Conservation (phyloP, 1,284 basidiomycete species). For the Mycena sp. region DNA sequence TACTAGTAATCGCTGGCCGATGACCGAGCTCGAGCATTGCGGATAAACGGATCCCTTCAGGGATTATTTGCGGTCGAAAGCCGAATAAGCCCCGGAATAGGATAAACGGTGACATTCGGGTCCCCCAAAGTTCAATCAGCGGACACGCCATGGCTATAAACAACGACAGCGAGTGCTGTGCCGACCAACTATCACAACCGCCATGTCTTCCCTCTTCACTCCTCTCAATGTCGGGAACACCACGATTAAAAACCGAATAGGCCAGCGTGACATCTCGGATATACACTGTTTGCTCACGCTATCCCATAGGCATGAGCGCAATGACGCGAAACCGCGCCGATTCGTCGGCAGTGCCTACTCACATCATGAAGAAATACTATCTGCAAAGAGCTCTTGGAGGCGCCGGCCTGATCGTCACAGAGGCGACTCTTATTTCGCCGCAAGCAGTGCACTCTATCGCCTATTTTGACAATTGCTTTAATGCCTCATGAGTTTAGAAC, state of each 20-base stretch:
- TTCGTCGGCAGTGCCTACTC: constrained; percentile 41
- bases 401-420: constrained; percentile 55
- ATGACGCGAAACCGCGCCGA: constrained; percentile 46
- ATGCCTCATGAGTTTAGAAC: constrained; percentile 33
- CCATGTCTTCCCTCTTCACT: constrained; percentile 38
- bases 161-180: background rate
- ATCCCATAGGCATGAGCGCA: constrained; percentile 45
- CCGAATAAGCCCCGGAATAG: background rate
- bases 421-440: constrained; percentile 50
- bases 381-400: constrained; percentile 52
- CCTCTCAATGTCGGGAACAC: constrained; percentile 46
- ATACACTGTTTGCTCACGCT: constrained; percentile 6
- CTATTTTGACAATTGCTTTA: background rate
- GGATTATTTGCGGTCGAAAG: too few relatives aligned
- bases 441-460: constrained; percentile 48
- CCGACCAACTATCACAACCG: background rate
- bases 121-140: too few relatives aligned
- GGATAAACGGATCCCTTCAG: too few relatives aligned
- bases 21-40: too few relatives aligned
- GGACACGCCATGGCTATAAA: too few relatives aligned
- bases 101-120: background rate
- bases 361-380: constrained; percentile 56
- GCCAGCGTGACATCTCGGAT: constrained; percentile 6
- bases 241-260: constrained; percentile 42
- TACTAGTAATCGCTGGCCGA: too few relatives aligned